Evolutionary conservation across 805 yeast genomes (phyloP).

Genomic region (Nakazawaea wickerhamii): DNA sequence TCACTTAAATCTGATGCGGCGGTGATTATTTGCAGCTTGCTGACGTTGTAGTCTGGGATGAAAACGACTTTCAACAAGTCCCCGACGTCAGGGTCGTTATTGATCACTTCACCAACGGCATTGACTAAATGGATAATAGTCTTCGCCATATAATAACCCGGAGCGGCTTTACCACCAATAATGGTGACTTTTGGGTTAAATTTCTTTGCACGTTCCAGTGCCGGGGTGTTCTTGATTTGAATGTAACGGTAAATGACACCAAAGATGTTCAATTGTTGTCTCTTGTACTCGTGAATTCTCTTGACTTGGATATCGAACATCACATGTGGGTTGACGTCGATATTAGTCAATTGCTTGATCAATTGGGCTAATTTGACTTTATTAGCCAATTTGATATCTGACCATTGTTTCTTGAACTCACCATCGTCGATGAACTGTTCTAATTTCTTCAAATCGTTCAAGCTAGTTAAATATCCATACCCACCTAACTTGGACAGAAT

Average conservation of each 20-base stretch:
- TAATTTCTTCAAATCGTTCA: conserved; percentile 60
- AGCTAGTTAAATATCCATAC: conserved; percentile 62
- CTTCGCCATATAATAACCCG: conserved; percentile 96
- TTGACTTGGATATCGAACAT: conserved; percentile 90
- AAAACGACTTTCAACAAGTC: conserved; percentile 81
- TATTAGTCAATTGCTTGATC: conserved; percentile 54
- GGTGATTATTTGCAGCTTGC: conserved; percentile 85
- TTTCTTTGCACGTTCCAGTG: conserved; percentile 52
- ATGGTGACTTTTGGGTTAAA: conserved; percentile 72
- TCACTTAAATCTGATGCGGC: conserved; percentile 91
- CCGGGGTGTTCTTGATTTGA: conserved; percentile 61
- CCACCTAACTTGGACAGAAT: conserved; percentile 69
- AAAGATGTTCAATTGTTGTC: conserved; percentile 89
- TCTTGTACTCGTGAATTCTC: conserved; percentile 92
- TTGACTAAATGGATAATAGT: conserved; percentile 81
- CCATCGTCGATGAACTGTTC: conserved; percentile 64
- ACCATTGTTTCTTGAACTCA: conserved; percentile 68
- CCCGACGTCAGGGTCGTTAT: conserved; percentile 68
- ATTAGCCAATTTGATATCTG: conserved; percentile 60
- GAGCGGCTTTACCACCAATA: conserved; percentile 95
- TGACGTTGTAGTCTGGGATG: conserved; percentile 88
- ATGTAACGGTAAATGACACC: conserved; percentile 84
- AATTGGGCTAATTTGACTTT: conserved; percentile 62
- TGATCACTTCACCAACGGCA: conserved; percentile 74
- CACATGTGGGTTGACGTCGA: conserved; percentile 65